Evolutionary conservation across 2,329 filamentous ascomycete genomes (phyloP), one percentile per base, ranked within the genome.

Genomic region (Colletotrichum abscissum): DNA sequence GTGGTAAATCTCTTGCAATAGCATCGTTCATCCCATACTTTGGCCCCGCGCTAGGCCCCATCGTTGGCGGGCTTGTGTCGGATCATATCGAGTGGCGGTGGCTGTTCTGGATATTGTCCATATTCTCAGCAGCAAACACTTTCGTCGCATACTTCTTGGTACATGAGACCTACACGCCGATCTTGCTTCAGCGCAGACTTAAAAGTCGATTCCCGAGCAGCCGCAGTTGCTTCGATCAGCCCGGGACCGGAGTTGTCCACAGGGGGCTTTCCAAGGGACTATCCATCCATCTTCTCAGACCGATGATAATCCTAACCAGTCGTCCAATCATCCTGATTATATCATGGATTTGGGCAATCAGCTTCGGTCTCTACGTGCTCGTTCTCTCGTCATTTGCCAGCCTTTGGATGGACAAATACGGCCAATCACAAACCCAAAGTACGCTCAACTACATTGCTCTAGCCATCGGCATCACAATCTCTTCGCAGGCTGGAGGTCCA

Each of bases 391-490:
- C 87, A 0, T 88, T 88, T 71, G 85, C 88, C 0, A 77, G 78
- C 0, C 82, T 90, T 1, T 90, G 86, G 77, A 82, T 85, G 14
- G 77, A 80, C 0, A 77, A 80, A 24, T 90, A 91, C 72, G 79
- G 80, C 3, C 84, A 88, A 76, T 84, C 83, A 1, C 77, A 83
- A 82, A 84, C 2, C 77, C 80, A 9, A 3, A 82, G 85, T 3
- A 86, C 87, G 3, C 78, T 90, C 26, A 83, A 88, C 33, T 90
- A 89, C 75, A 82, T 90, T 1, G 84, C 87, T 3, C 82, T 89
- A 3, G 85, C 87, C 0, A 72, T 87, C 3, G 88, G 87, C 0
- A 77, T 80, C 4, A 74, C 81, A 5, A 74, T 85, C 2, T 83
- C 83, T 3, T 74, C 82, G 0, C 81, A 84, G 67, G 76, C 75